Base-by-base conservation (phyloP, 129 eudicot genomes). In the Saposhnikovia divaricata region DNA sequence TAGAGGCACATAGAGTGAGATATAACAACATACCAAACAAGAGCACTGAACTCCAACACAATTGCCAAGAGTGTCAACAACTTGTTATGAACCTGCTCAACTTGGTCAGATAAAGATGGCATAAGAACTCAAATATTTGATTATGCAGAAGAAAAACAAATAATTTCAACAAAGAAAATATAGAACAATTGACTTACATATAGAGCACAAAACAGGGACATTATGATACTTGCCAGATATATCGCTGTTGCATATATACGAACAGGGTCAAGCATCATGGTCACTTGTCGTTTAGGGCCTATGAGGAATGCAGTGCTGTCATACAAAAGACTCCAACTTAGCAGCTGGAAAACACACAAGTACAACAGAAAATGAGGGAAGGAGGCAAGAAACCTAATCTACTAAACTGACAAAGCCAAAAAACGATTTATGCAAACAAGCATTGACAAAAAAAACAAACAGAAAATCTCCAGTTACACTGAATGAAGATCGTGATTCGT, bases 221-320 rank as follows among this genome's bases (percentile, higher is more conserved):
- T 83, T 74, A 92, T 85, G 85, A 92, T 92, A 87, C 97, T 95
- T 18, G 97, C 96, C 82, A 92, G 83, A 83, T 92, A 95, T 80
- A 95, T 81, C 23, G 99, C 97, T 59, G 99, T 95, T 80, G 99
- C 99, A 82, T 95, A 95, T 68, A 95, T 92, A 65, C 99, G 90
- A 48, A 86, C 96, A 66, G 99, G 95, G 84, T 95, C 99, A 86
- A 95, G 96, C 99, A 95, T 95, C 99, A 95, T 90, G 39, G 91
- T 85, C 80, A 95, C 84, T 90, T 95, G 99, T 75, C 97, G 83
- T 86, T 95, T 92, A 65, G 99, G 99, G 77, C 99, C 99, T 78
- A 95, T 89, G 57, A 95, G 93, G 83, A 95, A 95, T 77, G 90
- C 99, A 85, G 99, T 95, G 96, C 99, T 95, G 97, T 87, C 93